Evolutionary conservation across 176 grass and related monocot genomes (phyloP).

Genomic region (Juncus effusus): DNA sequence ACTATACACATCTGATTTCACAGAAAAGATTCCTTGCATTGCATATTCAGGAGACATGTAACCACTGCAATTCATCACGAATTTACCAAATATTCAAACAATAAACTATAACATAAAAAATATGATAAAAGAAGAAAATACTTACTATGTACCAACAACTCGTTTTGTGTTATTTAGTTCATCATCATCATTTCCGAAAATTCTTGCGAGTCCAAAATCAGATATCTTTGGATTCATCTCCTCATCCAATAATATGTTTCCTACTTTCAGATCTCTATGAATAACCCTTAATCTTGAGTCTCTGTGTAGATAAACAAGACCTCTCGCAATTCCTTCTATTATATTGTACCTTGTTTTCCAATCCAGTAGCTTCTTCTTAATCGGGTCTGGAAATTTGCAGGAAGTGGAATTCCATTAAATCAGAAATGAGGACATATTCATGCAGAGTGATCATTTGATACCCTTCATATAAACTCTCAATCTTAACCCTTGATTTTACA

Average conservation of each 20-base stretch:
- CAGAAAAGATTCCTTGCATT: slow-evolving; percentile 26
- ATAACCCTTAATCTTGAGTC: slow-evolving; percentile 24
- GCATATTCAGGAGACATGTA: slow-evolving; percentile 29
- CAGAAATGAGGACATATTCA: too few species aligned
- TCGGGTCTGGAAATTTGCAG: slow-evolving; percentile 6
- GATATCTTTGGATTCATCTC: slow-evolving; percentile 27
- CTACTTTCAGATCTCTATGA: slow-evolving; percentile 24
- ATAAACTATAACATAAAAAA: background rate
- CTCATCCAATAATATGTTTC: slow-evolving; percentile 29
- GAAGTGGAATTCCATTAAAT: background rate
- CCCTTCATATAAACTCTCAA: too few species aligned
- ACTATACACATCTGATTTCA: slow-evolving; percentile 30
- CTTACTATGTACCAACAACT: slow-evolving; percentile 27
- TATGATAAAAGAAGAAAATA: background rate
- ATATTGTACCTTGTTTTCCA: slow-evolving; percentile 23
- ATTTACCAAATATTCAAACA: slow-evolving; percentile 4
- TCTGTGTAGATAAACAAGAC: slow-evolving; percentile 22
- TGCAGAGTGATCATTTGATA: too few species aligned
- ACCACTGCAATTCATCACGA: slow-evolving; percentile 15
- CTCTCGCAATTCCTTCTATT: slow-evolving; percentile 30
- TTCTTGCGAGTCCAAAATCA: slow-evolving; percentile 19
- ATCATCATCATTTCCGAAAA: slow-evolving; percentile 23
- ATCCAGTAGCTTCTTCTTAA: slow-evolving; percentile 21
- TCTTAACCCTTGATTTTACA: too few species aligned
- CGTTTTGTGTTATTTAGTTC: slow-evolving; percentile 26